Evolutionary conservation across 371 early-diverging fungal genomes (phyloP).

Genomic region (Rhizopus delemar): DNA sequence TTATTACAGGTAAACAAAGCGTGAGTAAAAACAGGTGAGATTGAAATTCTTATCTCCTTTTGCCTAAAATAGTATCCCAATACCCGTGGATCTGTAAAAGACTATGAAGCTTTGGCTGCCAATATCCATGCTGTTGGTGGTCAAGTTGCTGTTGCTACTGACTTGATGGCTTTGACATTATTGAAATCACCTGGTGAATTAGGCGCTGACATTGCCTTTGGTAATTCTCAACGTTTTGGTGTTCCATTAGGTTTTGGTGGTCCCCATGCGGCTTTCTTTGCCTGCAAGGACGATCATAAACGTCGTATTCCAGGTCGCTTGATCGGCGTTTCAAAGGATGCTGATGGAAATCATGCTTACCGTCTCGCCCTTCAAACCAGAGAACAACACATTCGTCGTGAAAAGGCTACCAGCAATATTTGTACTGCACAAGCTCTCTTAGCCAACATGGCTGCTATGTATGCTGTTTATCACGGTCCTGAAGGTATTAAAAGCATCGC

Average conservation of each 20-base stretch:
- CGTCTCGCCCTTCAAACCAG: slow-evolving; percentile 95
- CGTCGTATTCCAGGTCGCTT: slow-evolving; percentile 95
- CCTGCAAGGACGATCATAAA: slow-evolving; percentile 89
- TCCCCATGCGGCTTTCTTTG: slow-evolving; percentile 98
- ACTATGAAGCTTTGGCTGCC: slow-evolving; percentile 77
- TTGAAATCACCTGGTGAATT: slow-evolving; percentile 92
- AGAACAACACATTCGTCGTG: slow-evolving; percentile 98
- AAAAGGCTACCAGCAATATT: slow-evolving; percentile 97
- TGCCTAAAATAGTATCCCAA: slow-evolving; percentile 79
- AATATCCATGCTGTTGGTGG: slow-evolving; percentile 80
- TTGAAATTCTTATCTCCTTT: slow-evolving; percentile 4
- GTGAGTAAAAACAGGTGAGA: slow-evolving; percentile 7
- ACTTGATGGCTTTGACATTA: slow-evolving; percentile 90
- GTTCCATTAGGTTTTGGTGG: slow-evolving; percentile 98
- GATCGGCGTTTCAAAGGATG: slow-evolving; percentile 94
- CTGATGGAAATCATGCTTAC: slow-evolving; percentile 85
- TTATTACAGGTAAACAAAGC: slow-evolving; percentile 73
- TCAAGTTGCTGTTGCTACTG: slow-evolving; percentile 90
- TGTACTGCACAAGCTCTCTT: slow-evolving; percentile 95
- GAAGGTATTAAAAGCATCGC: slow-evolving; percentile 88
- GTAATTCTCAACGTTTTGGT: slow-evolving; percentile 96
- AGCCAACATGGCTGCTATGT: slow-evolving; percentile 94
- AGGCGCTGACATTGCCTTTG: slow-evolving; percentile 95
- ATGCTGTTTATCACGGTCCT: slow-evolving; percentile 97
- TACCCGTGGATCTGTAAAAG: slow-evolving; percentile 81